Evolutionary conservation across 2,329 filamentous ascomycete species (phyloP).

Genomic region (Fusarium xylarioides): DNA sequence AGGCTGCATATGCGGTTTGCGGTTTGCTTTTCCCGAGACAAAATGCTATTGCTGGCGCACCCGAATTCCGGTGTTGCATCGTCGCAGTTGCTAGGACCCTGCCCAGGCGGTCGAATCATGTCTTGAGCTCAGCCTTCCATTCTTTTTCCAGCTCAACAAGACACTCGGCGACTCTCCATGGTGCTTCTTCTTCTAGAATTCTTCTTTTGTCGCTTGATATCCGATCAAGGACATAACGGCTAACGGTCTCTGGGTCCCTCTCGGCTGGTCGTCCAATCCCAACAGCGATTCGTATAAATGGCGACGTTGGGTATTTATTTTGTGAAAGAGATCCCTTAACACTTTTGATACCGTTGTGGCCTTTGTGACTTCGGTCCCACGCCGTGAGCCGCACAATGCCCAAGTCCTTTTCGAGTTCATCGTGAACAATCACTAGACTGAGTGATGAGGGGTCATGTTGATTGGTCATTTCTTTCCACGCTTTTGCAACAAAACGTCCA

Average conservation of each 20-base stretch:
- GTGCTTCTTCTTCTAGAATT: slow-evolving; percentile 61
- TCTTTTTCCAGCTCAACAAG: slow-evolving; percentile 57
- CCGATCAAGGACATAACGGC: slow-evolving; percentile 78
- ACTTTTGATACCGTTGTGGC: slow-evolving; percentile 81
- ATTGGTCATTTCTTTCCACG: slow-evolving; percentile 68
- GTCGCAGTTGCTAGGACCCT: background rate
- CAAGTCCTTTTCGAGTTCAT: slow-evolving; percentile 80
- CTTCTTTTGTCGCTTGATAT: slow-evolving; percentile 65
- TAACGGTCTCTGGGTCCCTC: slow-evolving; percentile 73
- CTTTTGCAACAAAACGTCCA: slow-evolving; percentile 73
- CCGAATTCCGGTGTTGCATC: background rate
- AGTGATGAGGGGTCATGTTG: slow-evolving; percentile 47
- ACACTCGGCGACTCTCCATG: slow-evolving; percentile 60
- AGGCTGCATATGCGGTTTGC: background rate
- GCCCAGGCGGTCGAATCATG: background rate
- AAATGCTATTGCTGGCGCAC: background rate
- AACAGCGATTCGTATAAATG: slow-evolving; percentile 73
- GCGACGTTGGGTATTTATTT: slow-evolving; percentile 51
- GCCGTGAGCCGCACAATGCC: slow-evolving; percentile 72
- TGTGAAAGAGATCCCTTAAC: slow-evolving; percentile 61
- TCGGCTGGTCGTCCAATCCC: slow-evolving; percentile 86
- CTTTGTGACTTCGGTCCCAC: slow-evolving; percentile 71
- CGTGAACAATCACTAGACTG: slow-evolving; percentile 81
- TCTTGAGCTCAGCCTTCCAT: slow-evolving; percentile 45
- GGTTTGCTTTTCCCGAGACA: background rate